Percentiles rank a stretch among this genome's conserved stretches.
Conservation (phyloP, 2,329 filamentous ascomycete species). For the Penicillium sp. region DNA sequence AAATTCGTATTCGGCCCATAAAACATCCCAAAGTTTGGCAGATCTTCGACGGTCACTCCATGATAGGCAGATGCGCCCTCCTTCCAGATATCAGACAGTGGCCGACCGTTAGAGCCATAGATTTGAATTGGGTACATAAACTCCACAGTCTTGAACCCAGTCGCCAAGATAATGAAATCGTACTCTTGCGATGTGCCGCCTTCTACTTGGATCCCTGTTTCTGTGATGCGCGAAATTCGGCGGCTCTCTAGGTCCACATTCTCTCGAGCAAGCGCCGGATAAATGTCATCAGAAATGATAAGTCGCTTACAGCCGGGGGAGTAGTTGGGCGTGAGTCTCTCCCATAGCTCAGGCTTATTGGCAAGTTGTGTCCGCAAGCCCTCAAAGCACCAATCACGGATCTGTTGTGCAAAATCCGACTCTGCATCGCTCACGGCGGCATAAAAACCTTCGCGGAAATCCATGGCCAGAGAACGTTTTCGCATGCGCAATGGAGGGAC, state of each 20-base stretch:
- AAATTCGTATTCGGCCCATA: slow-evolving; percentile 64
- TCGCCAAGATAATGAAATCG: slow-evolving; percentile 64
- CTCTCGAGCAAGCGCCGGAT: slow-evolving; percentile 52
- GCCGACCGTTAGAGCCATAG: slow-evolving; percentile 49
- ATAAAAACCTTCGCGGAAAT: slow-evolving; percentile 57
- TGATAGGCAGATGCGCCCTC: slow-evolving; percentile 57
- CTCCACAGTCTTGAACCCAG: slow-evolving; percentile 63
- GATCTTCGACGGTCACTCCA: slow-evolving; percentile 55
- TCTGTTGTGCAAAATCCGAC: slow-evolving; percentile 46
- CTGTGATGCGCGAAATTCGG: slow-evolving; percentile 53
- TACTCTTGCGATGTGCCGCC: slow-evolving; percentile 49
- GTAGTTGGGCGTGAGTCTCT: slow-evolving; percentile 61
- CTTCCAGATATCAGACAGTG: slow-evolving; percentile 58
- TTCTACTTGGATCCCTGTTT: slow-evolving; percentile 54
- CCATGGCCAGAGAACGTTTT: slow-evolving; percentile 59
- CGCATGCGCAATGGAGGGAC: slow-evolving; percentile 57
- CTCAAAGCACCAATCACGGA: slow-evolving; percentile 42
- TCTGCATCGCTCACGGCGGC: slow-evolving; percentile 48
- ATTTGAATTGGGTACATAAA: slow-evolving; percentile 64
- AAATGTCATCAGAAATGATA: slow-evolving; percentile 62
- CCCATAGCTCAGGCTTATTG: slow-evolving; percentile 56
- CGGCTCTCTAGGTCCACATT: slow-evolving; percentile 60
- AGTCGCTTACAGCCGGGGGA: slow-evolving; percentile 60
- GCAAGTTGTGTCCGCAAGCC: slow-evolving; percentile 56
- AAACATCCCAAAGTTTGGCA: slow-evolving; percentile 63